Percentiles rank a stretch among this genome's conserved stretches.
These are phyloP conservation scores for Tulasnella calospora DNA, from an alignment of 768 basidiomycete genomes.

Conservation along the genomic window DNA sequence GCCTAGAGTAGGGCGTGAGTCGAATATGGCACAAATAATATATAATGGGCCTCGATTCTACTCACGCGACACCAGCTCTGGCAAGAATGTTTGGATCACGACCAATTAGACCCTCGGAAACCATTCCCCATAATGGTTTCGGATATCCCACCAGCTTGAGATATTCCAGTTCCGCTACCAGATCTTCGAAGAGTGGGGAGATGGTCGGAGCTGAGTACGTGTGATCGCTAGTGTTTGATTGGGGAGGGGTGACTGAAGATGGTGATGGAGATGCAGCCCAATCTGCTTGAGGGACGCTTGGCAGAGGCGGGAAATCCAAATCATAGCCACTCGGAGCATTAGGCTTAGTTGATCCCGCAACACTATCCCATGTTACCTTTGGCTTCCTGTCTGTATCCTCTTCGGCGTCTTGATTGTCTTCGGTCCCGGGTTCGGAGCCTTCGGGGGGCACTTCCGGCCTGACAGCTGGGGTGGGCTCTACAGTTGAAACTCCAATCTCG, in stretches of 20 bases:
- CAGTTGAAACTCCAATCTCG: neutral
- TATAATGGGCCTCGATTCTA: neutral
- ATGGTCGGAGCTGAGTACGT: neutral
- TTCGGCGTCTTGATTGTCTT: neutral
- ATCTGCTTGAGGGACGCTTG: neutral
- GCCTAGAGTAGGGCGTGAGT: neutral
- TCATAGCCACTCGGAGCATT: neutral
- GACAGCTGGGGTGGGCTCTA: neutral
- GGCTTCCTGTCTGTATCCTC: neutral
- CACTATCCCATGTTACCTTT: neutral
- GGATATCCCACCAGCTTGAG: neutral
- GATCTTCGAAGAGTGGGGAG: neutral
- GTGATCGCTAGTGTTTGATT: neutral
- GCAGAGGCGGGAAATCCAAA: neutral
- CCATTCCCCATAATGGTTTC: neutral
- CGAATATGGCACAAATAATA: neutral
- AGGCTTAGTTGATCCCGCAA: neutral
- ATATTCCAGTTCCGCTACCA: neutral
- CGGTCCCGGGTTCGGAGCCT: neutral
- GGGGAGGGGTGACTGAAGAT: neutral
- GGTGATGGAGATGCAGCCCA: neutral
- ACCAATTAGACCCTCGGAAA: neutral
- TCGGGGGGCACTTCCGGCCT: neutral
- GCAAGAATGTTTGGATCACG: neutral
- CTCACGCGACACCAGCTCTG: neutral